These are phyloP conservation scores for Diaporthe ampelina DNA, from an alignment of 2,329 filamentous ascomycete genomes.

Conservation along the genomic window DNA sequence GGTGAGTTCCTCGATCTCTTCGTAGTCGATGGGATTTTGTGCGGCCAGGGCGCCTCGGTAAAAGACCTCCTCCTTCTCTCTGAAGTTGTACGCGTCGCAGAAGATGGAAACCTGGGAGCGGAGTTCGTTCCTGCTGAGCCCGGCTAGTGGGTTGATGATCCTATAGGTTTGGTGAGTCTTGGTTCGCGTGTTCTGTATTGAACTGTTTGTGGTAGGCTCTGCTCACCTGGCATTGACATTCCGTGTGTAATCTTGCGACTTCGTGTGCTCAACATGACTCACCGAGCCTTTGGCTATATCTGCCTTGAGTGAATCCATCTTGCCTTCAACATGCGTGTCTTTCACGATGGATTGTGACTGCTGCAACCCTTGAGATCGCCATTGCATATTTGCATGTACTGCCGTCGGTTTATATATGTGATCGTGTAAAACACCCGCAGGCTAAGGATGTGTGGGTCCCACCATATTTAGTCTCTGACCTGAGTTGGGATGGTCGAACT, in stretches of 20 bases:
- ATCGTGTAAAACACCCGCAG: not conserved
- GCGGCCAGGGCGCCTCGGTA: slow-evolving; percentile 81
- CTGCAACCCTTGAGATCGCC: not conserved
- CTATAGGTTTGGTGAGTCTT: slow-evolving; percentile 44
- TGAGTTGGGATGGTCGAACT: not conserved
- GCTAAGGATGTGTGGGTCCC: not conserved
- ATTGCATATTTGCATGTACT: not conserved
- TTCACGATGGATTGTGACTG: not conserved
- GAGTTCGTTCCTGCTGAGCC: slow-evolving; percentile 64
- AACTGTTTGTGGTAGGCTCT: not conserved
- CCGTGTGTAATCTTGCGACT: slow-evolving; percentile 46
- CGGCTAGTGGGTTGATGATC: slow-evolving; percentile 69
- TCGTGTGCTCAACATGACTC: slow-evolving; percentile 43
- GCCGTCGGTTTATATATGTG: slow-evolving; percentile 7
- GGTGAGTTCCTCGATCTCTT: slow-evolving; percentile 72
- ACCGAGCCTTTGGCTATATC: slow-evolving; percentile 18
- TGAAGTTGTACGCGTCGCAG: slow-evolving; percentile 69
- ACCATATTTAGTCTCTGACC: not conserved
- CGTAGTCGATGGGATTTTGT: slow-evolving; percentile 74
- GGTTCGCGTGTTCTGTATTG: not conserved
- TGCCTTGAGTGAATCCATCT: not conserved
- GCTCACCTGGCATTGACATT: slow-evolving; percentile 52
- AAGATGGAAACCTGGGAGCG: slow-evolving; percentile 71
- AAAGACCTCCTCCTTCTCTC: slow-evolving; percentile 70
- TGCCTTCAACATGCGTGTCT: not conserved